phyloP scores from a whole-genome alignment of 768 basidiomycete genomes.

The Macrolepiota albuminosa region DNA sequence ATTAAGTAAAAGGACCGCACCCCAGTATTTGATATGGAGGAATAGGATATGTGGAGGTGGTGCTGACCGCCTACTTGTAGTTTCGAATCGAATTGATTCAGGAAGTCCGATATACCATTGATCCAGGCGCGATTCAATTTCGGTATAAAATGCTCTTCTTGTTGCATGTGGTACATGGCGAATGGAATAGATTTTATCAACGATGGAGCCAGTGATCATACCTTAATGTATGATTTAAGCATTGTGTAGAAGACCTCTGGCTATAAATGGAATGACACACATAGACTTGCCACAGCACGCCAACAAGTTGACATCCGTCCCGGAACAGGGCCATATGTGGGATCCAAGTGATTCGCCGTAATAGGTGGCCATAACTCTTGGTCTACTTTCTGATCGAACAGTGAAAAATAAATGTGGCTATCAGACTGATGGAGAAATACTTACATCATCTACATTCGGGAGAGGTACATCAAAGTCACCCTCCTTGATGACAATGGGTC shows the following conservation, averaged over 20 bases:
- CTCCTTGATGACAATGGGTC: constrained; percentile 65
- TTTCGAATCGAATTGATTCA: constrained; percentile 55
- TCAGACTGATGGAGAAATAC: constrained; percentile 4
- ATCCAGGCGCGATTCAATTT: constrained; percentile 63
- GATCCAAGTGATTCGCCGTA: constrained; percentile 29
- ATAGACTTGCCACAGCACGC: constrained; percentile 50
- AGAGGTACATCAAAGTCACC: constrained; percentile 65
- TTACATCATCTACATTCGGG: constrained; percentile 52
- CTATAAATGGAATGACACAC: constrained; percentile 31
- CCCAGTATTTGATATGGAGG: constrained; percentile 75
- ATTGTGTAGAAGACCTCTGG: not conserved
- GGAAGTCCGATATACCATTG: constrained; percentile 73
- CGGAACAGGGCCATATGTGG: constrained; percentile 43
- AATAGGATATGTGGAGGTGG: constrained; percentile 65
- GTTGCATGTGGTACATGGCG: constrained; percentile 40
- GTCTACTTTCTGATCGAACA: constrained; percentile 48
- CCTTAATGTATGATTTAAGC: constrained; percentile 31
- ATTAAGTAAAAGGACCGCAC: constrained; percentile 66
- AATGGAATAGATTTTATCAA: constrained; percentile 68
- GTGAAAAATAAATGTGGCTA: constrained; percentile 3
- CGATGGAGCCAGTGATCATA: constrained; percentile 61
- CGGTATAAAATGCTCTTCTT: constrained; percentile 43
- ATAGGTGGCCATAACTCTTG: constrained; percentile 50
- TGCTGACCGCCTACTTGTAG: constrained; percentile 43
- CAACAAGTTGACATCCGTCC: constrained; percentile 50